phyloP scores from a whole-genome alignment of 2,329 filamentous ascomycete genomes.

The Hawksworthiomyces lignivorus region DNA sequence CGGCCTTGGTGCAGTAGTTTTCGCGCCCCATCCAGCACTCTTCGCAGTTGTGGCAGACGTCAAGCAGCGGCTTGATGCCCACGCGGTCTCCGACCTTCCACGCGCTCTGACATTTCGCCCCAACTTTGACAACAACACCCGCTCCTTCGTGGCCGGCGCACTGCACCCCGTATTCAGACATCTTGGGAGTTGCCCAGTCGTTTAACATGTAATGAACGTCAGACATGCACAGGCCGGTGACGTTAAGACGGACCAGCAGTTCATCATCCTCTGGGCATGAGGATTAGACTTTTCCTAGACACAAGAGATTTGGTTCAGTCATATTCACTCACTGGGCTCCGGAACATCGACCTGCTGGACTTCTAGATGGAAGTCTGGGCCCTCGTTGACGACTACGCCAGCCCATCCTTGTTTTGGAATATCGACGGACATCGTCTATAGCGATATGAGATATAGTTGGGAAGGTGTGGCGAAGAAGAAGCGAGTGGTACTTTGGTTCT shows the following conservation, averaged over 20 bases:
- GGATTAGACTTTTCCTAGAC: too few relatives aligned
- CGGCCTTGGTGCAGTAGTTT: conserved; percentile 22
- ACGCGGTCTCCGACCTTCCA: conserved; percentile 29
- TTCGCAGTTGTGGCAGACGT: conserved; percentile 27
- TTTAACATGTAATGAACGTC: conserved; percentile 16
- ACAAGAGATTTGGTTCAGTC: too few relatives aligned
- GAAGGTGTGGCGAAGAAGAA: too few relatives aligned
- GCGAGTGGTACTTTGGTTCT: too few relatives aligned
- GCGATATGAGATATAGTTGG: too few relatives aligned
- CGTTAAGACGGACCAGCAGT: conserved; percentile 15
- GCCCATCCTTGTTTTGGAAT: too few relatives aligned
- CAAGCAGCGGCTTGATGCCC: conserved; percentile 28
- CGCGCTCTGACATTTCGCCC: conserved; percentile 17
- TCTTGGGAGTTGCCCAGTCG: conserved; percentile 11
- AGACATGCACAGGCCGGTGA: conserved; percentile 15
- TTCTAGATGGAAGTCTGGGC: too few relatives aligned
- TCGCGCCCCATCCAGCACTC: conserved; percentile 27
- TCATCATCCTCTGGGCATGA: conserved; percentile 11
- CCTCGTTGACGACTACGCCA: too few relatives aligned
- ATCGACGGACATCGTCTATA: too few relatives aligned
- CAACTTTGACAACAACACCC: conserved; percentile 27
- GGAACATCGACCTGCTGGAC: too few relatives aligned
- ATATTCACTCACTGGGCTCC: too few relatives aligned
- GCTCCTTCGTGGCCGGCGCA: conserved; percentile 31
- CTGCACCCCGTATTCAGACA: conserved; percentile 11